These are phyloP conservation scores for Tylopilus plumbeoviolaceoides DNA, from an alignment of 768 basidiomycete genomes.

Conservation along the genomic window DNA sequence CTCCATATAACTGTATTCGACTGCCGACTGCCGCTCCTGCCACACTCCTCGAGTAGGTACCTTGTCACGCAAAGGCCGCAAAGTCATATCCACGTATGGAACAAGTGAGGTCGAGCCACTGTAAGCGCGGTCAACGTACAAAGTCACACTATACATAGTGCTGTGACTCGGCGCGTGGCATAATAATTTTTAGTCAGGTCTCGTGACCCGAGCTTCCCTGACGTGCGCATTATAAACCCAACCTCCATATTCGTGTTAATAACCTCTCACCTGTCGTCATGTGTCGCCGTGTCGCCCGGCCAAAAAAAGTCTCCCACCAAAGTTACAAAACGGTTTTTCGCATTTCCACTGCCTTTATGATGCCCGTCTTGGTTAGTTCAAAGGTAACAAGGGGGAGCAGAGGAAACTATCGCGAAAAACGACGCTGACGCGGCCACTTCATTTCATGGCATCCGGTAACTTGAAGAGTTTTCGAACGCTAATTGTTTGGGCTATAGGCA, in stretches of 20 bases:
- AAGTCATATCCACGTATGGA: slow-evolving; percentile 13
- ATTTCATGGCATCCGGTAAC: slow-evolving; percentile 19
- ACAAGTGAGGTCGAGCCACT: slow-evolving; percentile 5
- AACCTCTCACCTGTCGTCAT: slow-evolving; percentile 9
- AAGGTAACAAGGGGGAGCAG: background rate
- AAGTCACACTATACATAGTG: background rate
- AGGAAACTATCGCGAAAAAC: background rate
- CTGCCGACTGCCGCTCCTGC: slow-evolving; percentile 5
- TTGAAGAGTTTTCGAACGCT: slow-evolving; percentile 9
- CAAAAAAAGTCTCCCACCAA: slow-evolving; percentile 1
- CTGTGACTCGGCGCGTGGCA: background rate
- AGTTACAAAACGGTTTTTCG: background rate
- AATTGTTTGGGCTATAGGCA: slow-evolving; percentile 6
- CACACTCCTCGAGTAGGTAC: slow-evolving; percentile 1
- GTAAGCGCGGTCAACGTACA: background rate
- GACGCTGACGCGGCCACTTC: slow-evolving; percentile 8
- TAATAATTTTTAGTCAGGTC: background rate
- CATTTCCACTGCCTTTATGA: background rate
- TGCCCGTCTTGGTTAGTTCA: background rate
- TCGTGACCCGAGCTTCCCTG: slow-evolving; percentile 1
- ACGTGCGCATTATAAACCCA: background rate
- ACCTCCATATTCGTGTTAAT: slow-evolving; percentile 8
- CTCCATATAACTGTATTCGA: slow-evolving; percentile 13
- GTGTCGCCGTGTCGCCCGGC: background rate
- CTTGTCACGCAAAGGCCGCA: slow-evolving; percentile 13